These are phyloP conservation scores for Apiotrichum domesticum DNA, from an alignment of 1,284 basidiomycete species.

Conservation along the genomic window DNA sequence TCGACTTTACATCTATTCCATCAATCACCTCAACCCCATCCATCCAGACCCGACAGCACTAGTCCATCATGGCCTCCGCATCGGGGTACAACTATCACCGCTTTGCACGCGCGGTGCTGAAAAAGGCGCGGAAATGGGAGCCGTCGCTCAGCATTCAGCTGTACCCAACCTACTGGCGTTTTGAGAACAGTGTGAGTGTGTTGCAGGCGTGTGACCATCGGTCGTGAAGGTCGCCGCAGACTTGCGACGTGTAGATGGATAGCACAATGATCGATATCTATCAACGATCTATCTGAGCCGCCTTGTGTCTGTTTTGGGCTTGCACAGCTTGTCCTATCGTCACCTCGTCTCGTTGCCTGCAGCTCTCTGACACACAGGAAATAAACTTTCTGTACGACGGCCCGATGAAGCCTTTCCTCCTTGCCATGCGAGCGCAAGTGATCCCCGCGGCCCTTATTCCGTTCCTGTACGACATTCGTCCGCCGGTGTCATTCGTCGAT, in stretches of 20 bases:
- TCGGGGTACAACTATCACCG: slow-evolving; percentile 48
- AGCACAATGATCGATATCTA: too few relatives aligned
- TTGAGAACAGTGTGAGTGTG: slow-evolving; percentile 41
- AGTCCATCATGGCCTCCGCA: slow-evolving; percentile 42
- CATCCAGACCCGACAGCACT: background rate
- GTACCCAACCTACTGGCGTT: slow-evolving; percentile 41
- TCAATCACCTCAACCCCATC: background rate
- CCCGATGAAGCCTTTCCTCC: slow-evolving; percentile 47
- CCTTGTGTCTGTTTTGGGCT: too few relatives aligned
- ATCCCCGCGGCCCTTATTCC: slow-evolving; percentile 45
- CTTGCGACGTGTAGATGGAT: too few relatives aligned
- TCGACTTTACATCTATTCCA: too few relatives aligned
- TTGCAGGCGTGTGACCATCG: background rate
- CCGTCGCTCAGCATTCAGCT: slow-evolving; percentile 46
- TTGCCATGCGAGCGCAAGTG: slow-evolving; percentile 45
- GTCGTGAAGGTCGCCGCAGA: too few relatives aligned
- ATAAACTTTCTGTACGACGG: slow-evolving; percentile 45
- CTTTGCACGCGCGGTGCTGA: slow-evolving; percentile 44
- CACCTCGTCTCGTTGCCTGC: too few relatives aligned
- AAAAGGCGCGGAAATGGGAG: slow-evolving; percentile 47
- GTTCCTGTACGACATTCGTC: slow-evolving; percentile 43
- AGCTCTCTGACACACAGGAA: slow-evolving; percentile 15
- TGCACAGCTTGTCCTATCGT: too few relatives aligned
- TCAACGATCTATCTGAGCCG: too few relatives aligned
- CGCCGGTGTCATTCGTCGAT: slow-evolving; percentile 44